Evolutionary conservation across 1,139 yeast genomes (phyloP), one percentile per base, ranked within the genome.

Genomic region (Candida dubliniensis): DNA sequence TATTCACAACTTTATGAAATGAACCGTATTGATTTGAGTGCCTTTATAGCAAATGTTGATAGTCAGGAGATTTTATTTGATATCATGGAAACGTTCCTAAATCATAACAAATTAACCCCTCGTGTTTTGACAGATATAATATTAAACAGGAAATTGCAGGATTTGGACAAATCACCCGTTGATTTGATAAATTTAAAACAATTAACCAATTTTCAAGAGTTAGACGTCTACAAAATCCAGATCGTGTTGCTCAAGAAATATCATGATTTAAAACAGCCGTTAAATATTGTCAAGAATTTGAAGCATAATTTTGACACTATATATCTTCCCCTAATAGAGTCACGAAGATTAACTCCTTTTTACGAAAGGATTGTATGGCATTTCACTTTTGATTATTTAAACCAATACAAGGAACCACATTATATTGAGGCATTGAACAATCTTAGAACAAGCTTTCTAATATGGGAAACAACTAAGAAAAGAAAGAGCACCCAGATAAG

Each of bases 291-390:
- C 26, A 60, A 60, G 45, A 60, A 63, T 42, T 55, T 73, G 45
- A 64, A 64, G 44, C 53, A 49, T 8, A 58, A 66, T 47, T 68
- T 69, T 40, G 53, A 52, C 12, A 7, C 44, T 5, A 45, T 41
- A 8, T 71, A 65, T 43, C 51, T 58, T n/a, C 68, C 71, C 0
- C 47, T 59, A 32, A 66, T 73, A 6, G 47, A 59, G 40, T 9
- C 45, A 2, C 54, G 57, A 3, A 44, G 52, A 32, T 50, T 73
- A 11, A 46, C 67, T 4, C 68, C 74, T 6, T 71, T 69, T 43
- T 71, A 71, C 51, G 77, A 73, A 51, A 50, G 77, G 25, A 65
- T 70, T 3, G 61, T 71, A 11, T 73, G 77, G 77, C 68, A 65
- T 47, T 71, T 69, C 48, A 61, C 66, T 47, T 69, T 71, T 44